phyloP scores from a whole-genome alignment of 2,329 filamentous ascomycete species.

The Colletotrichum navitas region DNA sequence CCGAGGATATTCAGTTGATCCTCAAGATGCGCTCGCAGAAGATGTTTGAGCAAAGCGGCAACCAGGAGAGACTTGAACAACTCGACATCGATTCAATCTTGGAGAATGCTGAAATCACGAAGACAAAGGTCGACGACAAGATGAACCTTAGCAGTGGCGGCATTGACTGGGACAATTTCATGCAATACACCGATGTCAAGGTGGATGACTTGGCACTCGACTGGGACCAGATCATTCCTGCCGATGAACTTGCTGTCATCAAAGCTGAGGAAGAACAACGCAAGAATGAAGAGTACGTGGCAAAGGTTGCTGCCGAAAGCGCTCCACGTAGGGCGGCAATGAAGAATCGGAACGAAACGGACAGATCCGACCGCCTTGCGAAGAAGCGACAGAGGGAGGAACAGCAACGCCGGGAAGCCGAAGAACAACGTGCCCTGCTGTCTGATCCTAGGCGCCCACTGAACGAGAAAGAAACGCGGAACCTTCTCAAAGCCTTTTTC shows the following conservation, averaged over 20 bases:
- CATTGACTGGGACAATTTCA: slow-evolving; percentile 88
- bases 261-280: slow-evolving; percentile 90
- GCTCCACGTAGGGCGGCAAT: slow-evolving; percentile 81
- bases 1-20: slow-evolving; percentile 95
- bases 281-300: slow-evolving; percentile 85
- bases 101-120: slow-evolving; percentile 96
- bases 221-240: slow-evolving; percentile 98
- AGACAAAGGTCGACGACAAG: slow-evolving; percentile 94
- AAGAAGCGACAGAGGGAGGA: slow-evolving; percentile 76
- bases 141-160: slow-evolving; percentile 92
- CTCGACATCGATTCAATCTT: slow-evolving; percentile 97
- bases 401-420: slow-evolving; percentile 78
- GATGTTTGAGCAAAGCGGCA: slow-evolving; percentile 98
- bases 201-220: slow-evolving; percentile 84
- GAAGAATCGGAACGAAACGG: slow-evolving; percentile 70
- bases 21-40: slow-evolving; percentile 98
- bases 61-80: slow-evolving; percentile 96
- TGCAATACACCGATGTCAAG: slow-evolving; percentile 98
- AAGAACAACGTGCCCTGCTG: slow-evolving; percentile 79
- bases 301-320: slow-evolving; percentile 85
- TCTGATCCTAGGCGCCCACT: slow-evolving; percentile 90
- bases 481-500: slow-evolving; percentile 90
- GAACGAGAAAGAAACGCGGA: slow-evolving; percentile 91
- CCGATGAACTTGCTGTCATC: slow-evolving; percentile 89
- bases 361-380: slow-evolving; percentile 73